A percentile compares a stretch with the other conserved stretches of the same genome.
These are phyloP conservation scores for Nemophila menziesii DNA, from an alignment of 257 asterid genomes.

Conservation along the genomic window DNA sequence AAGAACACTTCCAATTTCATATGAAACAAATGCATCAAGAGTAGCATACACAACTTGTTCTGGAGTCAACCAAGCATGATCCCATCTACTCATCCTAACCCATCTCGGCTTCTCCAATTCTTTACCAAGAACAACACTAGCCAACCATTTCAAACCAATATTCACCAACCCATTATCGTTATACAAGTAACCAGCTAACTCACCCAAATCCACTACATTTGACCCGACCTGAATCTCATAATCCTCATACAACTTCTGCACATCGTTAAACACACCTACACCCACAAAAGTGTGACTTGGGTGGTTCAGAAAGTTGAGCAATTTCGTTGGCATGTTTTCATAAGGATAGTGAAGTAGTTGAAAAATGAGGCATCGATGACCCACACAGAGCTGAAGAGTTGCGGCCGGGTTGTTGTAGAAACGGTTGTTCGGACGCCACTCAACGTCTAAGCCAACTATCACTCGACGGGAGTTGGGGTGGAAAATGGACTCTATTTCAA, in stretches of 20 bases:
- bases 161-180: conserved; percentile 5
- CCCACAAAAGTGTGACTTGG: conserved; percentile 15
- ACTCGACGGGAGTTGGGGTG: conserved; percentile 16
- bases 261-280: conserved; percentile 12
- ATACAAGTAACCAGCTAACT: conserved; percentile 10
- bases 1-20: conserved; percentile 14
- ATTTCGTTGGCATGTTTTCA: conserved; percentile 5
- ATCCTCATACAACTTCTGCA: conserved; percentile 20
- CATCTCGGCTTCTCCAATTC: conserved; percentile 18
- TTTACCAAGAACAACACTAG: conserved; percentile 12
- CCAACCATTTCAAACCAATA: conserved; percentile 22
- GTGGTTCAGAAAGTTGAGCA: conserved; percentile 9
- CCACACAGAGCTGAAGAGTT: conserved; percentile 30
- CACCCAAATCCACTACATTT: conserved; percentile 17
- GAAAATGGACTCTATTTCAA: conserved; percentile 7
- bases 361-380: conserved; percentile 26
- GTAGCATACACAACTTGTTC: conserved; percentile 21
- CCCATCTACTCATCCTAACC: conserved; percentile 23
- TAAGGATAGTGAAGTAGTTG: conserved; percentile 13
- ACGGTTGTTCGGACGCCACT: conserved; percentile 23
- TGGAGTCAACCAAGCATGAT: conserved; percentile 13
- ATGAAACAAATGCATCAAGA: conserved; percentile 23
- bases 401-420: conserved; percentile 17
- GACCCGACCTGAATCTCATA: conserved; percentile 9
- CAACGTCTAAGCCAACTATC: conserved; percentile 28